Evolutionary conservation across 2,329 filamentous ascomycete species (phyloP).

Genomic region (Thyridium curvatum): DNA sequence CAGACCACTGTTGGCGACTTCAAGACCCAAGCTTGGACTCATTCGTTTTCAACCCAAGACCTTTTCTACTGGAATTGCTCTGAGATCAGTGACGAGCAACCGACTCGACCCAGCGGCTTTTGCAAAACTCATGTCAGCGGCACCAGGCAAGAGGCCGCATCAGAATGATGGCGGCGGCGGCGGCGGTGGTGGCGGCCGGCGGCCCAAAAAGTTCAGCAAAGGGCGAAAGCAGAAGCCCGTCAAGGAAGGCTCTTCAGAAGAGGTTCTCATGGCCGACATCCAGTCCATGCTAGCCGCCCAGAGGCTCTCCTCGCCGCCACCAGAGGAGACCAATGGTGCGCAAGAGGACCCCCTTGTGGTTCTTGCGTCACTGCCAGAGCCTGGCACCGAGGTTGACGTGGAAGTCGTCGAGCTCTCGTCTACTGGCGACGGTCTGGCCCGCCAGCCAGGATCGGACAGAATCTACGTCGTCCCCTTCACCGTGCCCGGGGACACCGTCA

Average conservation of each 20-base stretch:
- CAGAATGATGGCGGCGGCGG: constrained; percentile 9
- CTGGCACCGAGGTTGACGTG: constrained; percentile 72
- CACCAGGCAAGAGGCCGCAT: constrained; percentile 9
- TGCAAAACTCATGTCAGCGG: no score
- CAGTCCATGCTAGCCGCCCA: constrained; percentile 43
- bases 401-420: constrained; percentile 80
- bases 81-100: no score
- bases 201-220: constrained; percentile 48
- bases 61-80: no score
- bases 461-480: constrained; percentile 87
- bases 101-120: no score
- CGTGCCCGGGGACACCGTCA: constrained; percentile 75
- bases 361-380: constrained; percentile 46
- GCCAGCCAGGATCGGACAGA: constrained; percentile 55
- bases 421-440: constrained; percentile 82
- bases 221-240: constrained; percentile 47
- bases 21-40: no score
- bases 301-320: constrained; percentile 15
- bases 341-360: no score
- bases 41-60: no score
- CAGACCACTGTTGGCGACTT: no score
- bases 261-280: constrained; percentile 61
- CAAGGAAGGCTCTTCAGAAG: constrained; percentile 57
- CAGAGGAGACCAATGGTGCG: constrained; percentile 3
- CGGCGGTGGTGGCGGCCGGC: constrained; percentile 7